These are phyloP conservation scores for Penicillium thymicola DNA, from an alignment of 2,329 filamentous ascomycete species.

Conservation along the genomic window DNA sequence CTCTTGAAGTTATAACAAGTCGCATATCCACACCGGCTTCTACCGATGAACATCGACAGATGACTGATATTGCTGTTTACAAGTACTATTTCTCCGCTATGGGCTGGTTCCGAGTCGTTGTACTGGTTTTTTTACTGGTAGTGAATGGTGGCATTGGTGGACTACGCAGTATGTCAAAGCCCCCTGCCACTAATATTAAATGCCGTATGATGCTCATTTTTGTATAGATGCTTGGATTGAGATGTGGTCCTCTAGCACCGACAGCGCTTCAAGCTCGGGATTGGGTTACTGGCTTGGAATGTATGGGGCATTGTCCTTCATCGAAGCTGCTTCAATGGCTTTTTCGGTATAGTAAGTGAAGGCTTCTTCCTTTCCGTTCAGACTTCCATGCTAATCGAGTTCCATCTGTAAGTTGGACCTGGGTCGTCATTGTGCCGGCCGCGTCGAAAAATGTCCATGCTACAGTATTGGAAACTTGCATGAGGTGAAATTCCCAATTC, in stretches of 20 bases:
- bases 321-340: no score
- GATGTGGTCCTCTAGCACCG: conserved; percentile 19
- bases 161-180: no score
- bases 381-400: not conserved
- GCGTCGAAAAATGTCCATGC: conserved; percentile 24
- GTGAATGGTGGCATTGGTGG: not conserved
- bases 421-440: conserved; percentile 17
- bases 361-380: no score
- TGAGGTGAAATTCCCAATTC: conserved; percentile 3
- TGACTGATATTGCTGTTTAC: conserved; percentile 18
- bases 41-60: not conserved
- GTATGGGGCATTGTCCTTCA: conserved; percentile 9
- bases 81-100: conserved; percentile 23
- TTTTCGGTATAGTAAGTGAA: no score
- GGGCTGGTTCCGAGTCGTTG: conserved; percentile 14
- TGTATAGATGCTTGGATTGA: conserved; percentile 12
- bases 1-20: not conserved
- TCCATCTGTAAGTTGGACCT: conserved; percentile 7
- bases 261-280: conserved; percentile 1
- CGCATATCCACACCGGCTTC: not conserved
- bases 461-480: conserved; percentile 15
- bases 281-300: conserved; percentile 20
- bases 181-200: no score
- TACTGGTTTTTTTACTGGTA: conserved; percentile 15
- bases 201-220: not conserved